Conservation (phyloP, 2,329 filamentous ascomycete genomes). For the Coleophoma crateriformis region DNA sequence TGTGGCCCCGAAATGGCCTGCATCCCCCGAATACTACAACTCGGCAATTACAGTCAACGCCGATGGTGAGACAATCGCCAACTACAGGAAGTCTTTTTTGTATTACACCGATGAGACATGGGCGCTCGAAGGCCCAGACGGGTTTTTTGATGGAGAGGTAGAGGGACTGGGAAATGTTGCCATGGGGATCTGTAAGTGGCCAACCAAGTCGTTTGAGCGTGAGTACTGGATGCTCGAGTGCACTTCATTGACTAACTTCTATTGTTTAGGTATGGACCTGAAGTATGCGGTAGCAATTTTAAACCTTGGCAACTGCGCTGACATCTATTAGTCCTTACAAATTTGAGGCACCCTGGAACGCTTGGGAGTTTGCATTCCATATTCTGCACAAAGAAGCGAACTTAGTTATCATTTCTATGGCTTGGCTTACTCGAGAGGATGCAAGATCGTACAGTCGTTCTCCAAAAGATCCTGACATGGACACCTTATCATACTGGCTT, state of each 20-base stretch:
- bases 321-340: conserved; percentile 38
- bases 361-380: conserved; percentile 44
- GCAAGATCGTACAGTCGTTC: conserved; percentile 37
- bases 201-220: not conserved
- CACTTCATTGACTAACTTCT: not conserved
- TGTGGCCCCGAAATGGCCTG: conserved; percentile 40
- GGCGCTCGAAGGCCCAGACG: conserved; percentile 47
- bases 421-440: conserved; percentile 63
- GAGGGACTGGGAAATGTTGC: conserved; percentile 44
- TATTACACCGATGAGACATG: conserved; percentile 58
- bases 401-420: conserved; percentile 69
- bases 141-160: conserved; percentile 42
- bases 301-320: not conserved
- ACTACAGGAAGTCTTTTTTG: conserved; percentile 56
- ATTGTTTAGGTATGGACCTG: conserved; percentile 47
- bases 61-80: conserved; percentile 54
- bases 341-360: conserved; percentile 43
- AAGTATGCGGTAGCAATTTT: conserved; percentile 37
- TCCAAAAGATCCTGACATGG: conserved; percentile 60
- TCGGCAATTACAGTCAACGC: conserved; percentile 46
- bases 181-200: conserved; percentile 52
- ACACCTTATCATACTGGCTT: conserved; percentile 73
- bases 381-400: conserved; percentile 50
- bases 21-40: conserved; percentile 48
- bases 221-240: conserved; percentile 2